Conservation (phyloP, 352 stramenopile species). For the Pythium dissotocum region DNA sequence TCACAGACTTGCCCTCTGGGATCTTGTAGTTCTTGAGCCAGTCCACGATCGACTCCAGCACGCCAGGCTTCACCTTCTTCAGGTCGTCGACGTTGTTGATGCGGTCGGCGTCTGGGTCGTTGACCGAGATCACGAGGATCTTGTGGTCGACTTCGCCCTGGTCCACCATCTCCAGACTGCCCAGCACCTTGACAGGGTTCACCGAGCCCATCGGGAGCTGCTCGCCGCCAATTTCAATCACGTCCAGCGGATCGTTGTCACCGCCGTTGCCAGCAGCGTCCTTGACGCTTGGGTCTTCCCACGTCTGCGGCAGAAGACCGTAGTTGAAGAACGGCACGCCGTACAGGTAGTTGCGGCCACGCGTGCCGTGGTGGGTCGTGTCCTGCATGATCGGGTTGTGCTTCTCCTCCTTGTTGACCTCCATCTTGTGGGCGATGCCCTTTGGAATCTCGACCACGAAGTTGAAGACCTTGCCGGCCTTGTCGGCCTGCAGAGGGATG, state of each 20-base stretch:
- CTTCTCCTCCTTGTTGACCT: conserved; percentile 94
- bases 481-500: conserved; percentile 88
- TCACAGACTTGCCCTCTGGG: conserved; percentile 95
- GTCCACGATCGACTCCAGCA: conserved; percentile 88
- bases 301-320: conserved; percentile 97
- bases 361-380: conserved; percentile 93
- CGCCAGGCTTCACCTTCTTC: conserved; percentile 90
- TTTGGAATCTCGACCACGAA: conserved; percentile 99
- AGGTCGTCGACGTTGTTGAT: conserved; percentile 92
- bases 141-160: conserved; percentile 99
- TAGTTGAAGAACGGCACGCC: conserved; percentile 99
- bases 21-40: conserved; percentile 99
- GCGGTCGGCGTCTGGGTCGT: conserved; percentile 80
- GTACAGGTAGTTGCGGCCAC: conserved; percentile 96
- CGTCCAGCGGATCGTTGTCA: conserved; percentile 99
- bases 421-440: conserved; percentile 98
- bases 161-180: conserved; percentile 97
- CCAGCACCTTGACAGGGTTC: conserved; percentile 96
- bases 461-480: conserved; percentile 82
- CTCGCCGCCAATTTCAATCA: conserved; percentile 96
- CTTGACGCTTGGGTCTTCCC: conserved; percentile 95
- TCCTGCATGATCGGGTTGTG: conserved; percentile 99
- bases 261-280: conserved; percentile 89
- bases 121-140: conserved; percentile 93
- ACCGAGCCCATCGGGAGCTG: conserved; percentile 95